Evolutionary conservation across 2,329 filamentous ascomycete species (phyloP).

Genomic region (Thielaviopsis punctulata): DNA sequence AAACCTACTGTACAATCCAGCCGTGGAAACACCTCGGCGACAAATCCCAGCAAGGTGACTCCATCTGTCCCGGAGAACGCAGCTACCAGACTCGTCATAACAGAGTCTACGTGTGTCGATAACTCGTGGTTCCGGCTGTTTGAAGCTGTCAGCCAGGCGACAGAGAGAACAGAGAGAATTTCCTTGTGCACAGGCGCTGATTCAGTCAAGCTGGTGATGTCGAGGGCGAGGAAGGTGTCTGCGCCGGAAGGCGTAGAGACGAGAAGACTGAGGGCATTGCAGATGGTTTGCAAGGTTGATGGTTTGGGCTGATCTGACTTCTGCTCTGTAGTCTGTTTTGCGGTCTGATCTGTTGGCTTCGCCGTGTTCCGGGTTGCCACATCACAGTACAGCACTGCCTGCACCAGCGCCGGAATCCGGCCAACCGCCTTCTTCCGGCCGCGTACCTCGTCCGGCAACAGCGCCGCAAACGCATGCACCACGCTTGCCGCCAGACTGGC

Average conservation of each 20-base stretch:
- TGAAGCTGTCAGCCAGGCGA: conserved; percentile 38
- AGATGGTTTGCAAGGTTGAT: conserved; percentile 29
- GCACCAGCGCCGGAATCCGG: conserved; percentile 36
- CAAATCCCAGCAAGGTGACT: conserved; percentile 39
- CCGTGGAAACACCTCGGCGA: conserved; percentile 34
- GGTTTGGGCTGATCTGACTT: not conserved
- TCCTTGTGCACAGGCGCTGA: conserved; percentile 35
- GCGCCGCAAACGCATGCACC: conserved; percentile 40
- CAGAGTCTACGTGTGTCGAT: conserved; percentile 28
- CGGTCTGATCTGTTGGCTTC: too few species aligned
- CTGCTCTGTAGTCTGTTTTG: not conserved
- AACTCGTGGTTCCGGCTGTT: conserved; percentile 9
- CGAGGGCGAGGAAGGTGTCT: conserved; percentile 28
- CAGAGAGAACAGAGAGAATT: conserved; percentile 37
- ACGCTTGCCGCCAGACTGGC: conserved; percentile 45
- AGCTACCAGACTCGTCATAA: conserved; percentile 30
- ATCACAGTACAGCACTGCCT: conserved; percentile 27
- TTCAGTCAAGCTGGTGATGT: conserved; percentile 38
- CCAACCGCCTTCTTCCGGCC: conserved; percentile 30
- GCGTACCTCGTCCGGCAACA: conserved; percentile 33
- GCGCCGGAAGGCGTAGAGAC: conserved; percentile 36
- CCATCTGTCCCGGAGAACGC: conserved; percentile 42
- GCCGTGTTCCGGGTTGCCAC: conserved; percentile 30
- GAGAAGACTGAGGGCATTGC: conserved; percentile 40
- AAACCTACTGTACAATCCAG: conserved; percentile 29